These are phyloP conservation scores for Lentinula guzmanii DNA, from an alignment of 768 basidiomycete species.

Conservation along the genomic window DNA sequence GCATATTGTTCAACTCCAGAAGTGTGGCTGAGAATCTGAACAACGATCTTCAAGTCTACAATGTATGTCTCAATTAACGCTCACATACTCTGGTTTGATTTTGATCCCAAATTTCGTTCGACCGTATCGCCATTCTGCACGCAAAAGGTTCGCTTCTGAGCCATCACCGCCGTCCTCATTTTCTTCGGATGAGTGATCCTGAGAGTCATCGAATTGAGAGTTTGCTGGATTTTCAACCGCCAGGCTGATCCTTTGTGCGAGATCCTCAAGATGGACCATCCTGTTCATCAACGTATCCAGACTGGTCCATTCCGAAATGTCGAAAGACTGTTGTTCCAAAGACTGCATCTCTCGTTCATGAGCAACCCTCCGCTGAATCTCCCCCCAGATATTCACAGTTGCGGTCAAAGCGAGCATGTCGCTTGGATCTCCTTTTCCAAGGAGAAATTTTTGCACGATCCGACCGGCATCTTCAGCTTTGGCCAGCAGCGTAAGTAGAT, in stretches of 20 bases:
- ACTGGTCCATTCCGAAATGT: constrained; percentile 44
- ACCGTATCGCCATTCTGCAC: constrained; percentile 21
- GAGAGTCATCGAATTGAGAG: not conserved
- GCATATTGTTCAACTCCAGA: not conserved
- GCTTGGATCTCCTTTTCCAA: constrained; percentile 57
- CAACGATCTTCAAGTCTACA: not conserved
- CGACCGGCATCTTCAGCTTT: constrained; percentile 67
- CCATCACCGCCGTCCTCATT: constrained; percentile 16
- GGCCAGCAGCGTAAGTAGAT: constrained; percentile 49
- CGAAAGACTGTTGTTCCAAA: constrained; percentile 22
- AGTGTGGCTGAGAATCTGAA: not conserved
- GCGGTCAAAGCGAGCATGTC: constrained; percentile 63
- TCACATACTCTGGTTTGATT: constrained; percentile 50
- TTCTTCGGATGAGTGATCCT: constrained; percentile 6
- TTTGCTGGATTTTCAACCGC: constrained; percentile 27
- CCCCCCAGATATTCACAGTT: constrained; percentile 56
- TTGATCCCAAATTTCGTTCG: constrained; percentile 47
- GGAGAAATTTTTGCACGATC: constrained; percentile 69
- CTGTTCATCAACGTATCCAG: constrained; percentile 48
- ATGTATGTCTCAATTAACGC: not conserved
- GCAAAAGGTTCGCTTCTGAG: not conserved
- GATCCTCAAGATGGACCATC: constrained; percentile 41
- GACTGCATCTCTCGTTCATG: constrained; percentile 53
- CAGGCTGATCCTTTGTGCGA: constrained; percentile 52
- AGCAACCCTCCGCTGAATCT: constrained; percentile 42